These are phyloP conservation scores for Polygonum maritimum DNA, from an alignment of 148 eudicot genomes.

Conservation along the genomic window DNA sequence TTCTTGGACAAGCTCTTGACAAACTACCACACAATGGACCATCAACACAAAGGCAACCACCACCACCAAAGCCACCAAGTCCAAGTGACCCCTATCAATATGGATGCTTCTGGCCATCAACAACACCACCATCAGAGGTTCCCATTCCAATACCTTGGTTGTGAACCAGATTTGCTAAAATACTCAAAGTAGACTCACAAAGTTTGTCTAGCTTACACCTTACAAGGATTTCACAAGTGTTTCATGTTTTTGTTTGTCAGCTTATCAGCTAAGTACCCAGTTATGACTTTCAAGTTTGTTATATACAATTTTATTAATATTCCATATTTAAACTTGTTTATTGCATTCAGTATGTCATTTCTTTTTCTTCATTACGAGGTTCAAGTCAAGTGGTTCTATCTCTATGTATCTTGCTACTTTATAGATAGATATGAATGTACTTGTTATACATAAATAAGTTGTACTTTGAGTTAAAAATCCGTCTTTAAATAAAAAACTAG, in stretches of 20 bases:
- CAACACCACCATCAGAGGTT: conserved; percentile 26
- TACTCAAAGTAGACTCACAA: not conserved
- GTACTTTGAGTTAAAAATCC: no score
- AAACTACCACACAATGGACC: conserved; percentile 51
- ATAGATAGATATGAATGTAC: no score
- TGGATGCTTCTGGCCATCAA: conserved; percentile 9
- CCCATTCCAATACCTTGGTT: conserved; percentile 47
- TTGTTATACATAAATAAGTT: no score
- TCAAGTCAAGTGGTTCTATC: no score
- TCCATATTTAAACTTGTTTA: not conserved
- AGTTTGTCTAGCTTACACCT: not conserved
- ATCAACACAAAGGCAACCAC: conserved; percentile 20
- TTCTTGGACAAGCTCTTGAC: conserved; percentile 81
- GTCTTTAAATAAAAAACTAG: no score
- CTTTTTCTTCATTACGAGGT: no score
- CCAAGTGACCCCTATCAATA: conserved; percentile 16
- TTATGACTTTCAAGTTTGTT: not conserved
- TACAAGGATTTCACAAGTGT: not conserved
- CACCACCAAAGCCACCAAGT: conserved; percentile 13
- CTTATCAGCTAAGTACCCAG: not conserved
- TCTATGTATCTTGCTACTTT: no score
- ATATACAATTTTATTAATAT: not conserved
- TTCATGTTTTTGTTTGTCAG: not conserved
- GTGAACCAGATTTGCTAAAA: conserved; percentile 20
- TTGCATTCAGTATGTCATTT: no score